Evolutionary conservation across 208 protist genomes (phyloP), one percentile per base, ranked within the genome.

Genomic region (Leishmania guyanensis): DNA sequence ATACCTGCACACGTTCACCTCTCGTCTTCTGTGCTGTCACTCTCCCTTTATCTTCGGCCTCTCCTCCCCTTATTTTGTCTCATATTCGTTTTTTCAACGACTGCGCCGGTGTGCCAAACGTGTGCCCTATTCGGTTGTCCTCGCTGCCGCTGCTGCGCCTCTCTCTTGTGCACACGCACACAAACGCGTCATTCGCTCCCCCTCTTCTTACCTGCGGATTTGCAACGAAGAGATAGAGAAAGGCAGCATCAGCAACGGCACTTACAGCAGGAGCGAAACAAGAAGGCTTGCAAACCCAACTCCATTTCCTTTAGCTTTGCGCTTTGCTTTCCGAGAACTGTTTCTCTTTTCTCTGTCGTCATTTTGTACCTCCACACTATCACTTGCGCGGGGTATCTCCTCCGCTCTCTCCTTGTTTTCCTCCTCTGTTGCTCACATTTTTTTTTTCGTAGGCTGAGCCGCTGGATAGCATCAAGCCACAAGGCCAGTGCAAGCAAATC

Each of bases 1-100:
- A 75, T 69, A 84, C 70, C 5, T 58, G 60, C 75, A 76, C 62
- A 85, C 68, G n/a, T 51, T 12, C 56, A 43, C 78, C n/a, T 46
- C 26, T 46, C 39, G 8, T 51, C 72, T n/a, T 54, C 22, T 60
- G n/a, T 48, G 46, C 20, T 36, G 48, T 50, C 72, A 39, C 72
- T 66, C 36, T 36, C 43, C 22, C 62, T 12, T 66, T 66, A 66
- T 29, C 29, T 66, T 5, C n/a, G 70, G 39, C 22, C n/a, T 54
- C 70, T 54, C 70, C 46, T 73, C 46, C 43, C 29, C 36, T 20
- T 5, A n/a, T 39, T 8, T 16, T 16, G 8, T 14, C n/a, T 66
- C 3, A 22, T 29, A 9, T 66, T 3, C 36, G n/a, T 16, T 14
- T 16, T 66, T 16, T 66, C 12, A 4, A 16, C 62, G 62, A 36